phyloP scores from a whole-genome alignment of 1,139 yeast genomes.

The Kodamaea arcana region DNA sequence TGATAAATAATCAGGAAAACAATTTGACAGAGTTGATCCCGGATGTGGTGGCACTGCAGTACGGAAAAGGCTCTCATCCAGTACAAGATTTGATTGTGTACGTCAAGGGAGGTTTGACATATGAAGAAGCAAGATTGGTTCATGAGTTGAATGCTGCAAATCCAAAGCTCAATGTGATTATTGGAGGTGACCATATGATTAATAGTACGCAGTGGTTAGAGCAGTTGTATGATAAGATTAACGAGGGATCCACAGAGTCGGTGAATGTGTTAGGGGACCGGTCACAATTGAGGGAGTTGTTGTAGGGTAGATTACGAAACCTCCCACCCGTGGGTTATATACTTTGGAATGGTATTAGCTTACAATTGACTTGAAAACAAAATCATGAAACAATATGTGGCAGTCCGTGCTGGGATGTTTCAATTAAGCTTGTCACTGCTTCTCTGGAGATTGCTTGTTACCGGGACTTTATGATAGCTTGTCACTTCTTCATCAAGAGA shows the following conservation, averaged over 20 bases:
- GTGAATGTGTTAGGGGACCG: slow-evolving; percentile 12
- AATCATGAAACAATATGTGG: no score
- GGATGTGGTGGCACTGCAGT: slow-evolving; percentile 27
- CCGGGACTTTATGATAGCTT: no score
- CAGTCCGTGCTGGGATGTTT: no score
- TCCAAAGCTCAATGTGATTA: slow-evolving; percentile 46
- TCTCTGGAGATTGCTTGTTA: no score
- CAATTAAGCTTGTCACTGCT: no score
- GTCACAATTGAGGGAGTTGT: slow-evolving; percentile 24
- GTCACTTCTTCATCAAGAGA: no score
- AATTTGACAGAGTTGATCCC: slow-evolving; percentile 15
- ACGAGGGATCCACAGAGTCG: slow-evolving; percentile 8
- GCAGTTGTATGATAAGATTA: slow-evolving; percentile 23
- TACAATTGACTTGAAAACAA: no score
- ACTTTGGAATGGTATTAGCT: no score
- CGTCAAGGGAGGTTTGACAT: slow-evolving; percentile 87
- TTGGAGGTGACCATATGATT: slow-evolving; percentile 75
- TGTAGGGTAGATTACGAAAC: no score
- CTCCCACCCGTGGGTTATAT: no score
- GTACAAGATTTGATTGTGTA: slow-evolving; percentile 79
- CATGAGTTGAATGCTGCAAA: slow-evolving; percentile 61
- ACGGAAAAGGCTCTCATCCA: slow-evolving; percentile 25
- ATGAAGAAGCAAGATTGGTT: slow-evolving; percentile 83
- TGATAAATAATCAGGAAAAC: slow-evolving; percentile 17
- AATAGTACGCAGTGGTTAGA: slow-evolving; percentile 56